A percentile compares a stretch with the other conserved stretches of the same genome.
These are phyloP conservation scores for Candida oleophila DNA, from an alignment of 805 yeast genomes.

Conservation along the genomic window DNA sequence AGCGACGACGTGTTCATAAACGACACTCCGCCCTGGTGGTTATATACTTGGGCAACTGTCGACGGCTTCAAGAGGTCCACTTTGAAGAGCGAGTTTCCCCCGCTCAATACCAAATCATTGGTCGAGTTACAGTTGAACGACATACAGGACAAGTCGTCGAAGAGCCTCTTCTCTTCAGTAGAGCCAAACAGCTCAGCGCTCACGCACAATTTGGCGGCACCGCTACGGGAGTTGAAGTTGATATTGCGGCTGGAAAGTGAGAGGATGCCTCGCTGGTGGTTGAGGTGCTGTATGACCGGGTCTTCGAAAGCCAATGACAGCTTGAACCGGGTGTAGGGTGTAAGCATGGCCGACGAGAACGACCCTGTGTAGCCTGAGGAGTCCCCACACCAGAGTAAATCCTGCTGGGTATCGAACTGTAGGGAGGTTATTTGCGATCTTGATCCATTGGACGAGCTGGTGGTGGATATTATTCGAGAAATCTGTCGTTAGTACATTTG, in stretches of 20 bases:
- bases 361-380: constrained; percentile 47
- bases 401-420: constrained; percentile 67
- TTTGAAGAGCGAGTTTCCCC: constrained; percentile 22
- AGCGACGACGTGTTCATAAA: constrained; percentile 40
- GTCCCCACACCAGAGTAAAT: constrained; percentile 86
- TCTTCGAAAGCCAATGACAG: constrained; percentile 14
- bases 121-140: constrained; percentile 28
- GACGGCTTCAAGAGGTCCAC: constrained; percentile 33
- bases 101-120: constrained; percentile 32
- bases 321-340: constrained; percentile 38
- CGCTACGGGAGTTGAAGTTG: constrained; percentile 35
- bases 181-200: neutral
- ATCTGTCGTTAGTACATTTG: constrained; percentile 23
- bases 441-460: constrained; percentile 9
- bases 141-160: constrained; percentile 27
- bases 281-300: constrained; percentile 28
- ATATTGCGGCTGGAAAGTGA: constrained; percentile 31
- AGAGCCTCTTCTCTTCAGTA: neutral
- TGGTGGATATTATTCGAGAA: constrained; percentile 24
- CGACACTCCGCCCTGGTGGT: constrained; percentile 46
- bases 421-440: constrained; percentile 24
- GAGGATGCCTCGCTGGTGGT: constrained; percentile 33
- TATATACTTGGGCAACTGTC: constrained; percentile 17
- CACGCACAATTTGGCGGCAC: constrained; percentile 23
- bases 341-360: constrained; percentile 22